A percentile compares a stretch with the other conserved stretches of the same genome.
These are phyloP conservation scores for Penicillium coprophilum DNA, from an alignment of 495 filamentous ascomycete species.

Conservation along the genomic window DNA sequence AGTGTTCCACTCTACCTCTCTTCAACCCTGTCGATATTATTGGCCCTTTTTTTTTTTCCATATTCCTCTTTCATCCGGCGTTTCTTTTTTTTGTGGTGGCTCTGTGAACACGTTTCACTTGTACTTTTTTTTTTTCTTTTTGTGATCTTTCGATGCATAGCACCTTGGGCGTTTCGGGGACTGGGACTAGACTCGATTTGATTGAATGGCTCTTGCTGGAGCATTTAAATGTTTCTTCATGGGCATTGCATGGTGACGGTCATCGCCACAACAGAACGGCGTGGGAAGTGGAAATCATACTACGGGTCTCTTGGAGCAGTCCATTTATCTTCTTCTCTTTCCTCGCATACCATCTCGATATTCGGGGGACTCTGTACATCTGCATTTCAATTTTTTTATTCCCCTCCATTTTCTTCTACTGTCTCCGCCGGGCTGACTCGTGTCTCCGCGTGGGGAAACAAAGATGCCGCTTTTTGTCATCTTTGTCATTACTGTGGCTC, in stretches of 20 bases:
- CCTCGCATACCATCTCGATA: slow-evolving; percentile 7
- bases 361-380: slow-evolving; percentile 21
- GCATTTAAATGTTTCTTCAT: slow-evolving; percentile 36
- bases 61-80: slow-evolving; percentile 16
- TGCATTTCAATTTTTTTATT: slow-evolving; percentile 5
- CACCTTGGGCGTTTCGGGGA: slow-evolving; percentile 37
- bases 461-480: background rate
- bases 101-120: slow-evolving; percentile 25
- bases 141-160: slow-evolving; percentile 34
- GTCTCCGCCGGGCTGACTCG: slow-evolving; percentile 1
- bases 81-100: slow-evolving; percentile 18
- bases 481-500: slow-evolving; percentile 14
- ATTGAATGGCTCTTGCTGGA: slow-evolving; percentile 33
- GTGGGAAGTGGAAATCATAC: slow-evolving; percentile 32
- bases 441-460: background rate
- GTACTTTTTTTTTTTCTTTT: slow-evolving; percentile 21
- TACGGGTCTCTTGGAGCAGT: slow-evolving; percentile 28
- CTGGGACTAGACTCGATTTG: slow-evolving; percentile 38
- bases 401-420: slow-evolving; percentile 2
- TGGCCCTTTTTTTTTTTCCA: slow-evolving; percentile 10
- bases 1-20: slow-evolving; percentile 9
- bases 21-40: slow-evolving; percentile 18
- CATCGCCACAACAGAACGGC: slow-evolving; percentile 28
- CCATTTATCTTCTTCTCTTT: slow-evolving; percentile 22
- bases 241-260: slow-evolving; percentile 33